Conservation (phyloP, 1,284 basidiomycete species). For the Stygiomarasmius scandens region DNA sequence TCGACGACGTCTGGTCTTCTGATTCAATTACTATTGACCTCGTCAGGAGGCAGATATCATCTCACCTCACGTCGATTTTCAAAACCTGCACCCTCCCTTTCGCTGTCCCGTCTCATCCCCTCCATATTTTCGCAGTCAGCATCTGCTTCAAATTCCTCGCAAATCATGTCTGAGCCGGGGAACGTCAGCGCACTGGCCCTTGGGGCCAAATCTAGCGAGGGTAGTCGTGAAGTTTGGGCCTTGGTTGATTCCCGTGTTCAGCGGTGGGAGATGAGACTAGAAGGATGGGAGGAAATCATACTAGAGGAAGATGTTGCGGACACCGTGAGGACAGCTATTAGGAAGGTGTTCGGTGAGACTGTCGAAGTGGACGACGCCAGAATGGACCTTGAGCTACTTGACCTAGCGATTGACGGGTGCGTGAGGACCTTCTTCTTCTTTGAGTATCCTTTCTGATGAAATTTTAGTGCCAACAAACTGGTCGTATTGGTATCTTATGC, state of each 20-base stretch:
- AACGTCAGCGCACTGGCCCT: slow-evolving; percentile 65
- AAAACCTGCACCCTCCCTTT: slow-evolving; percentile 53
- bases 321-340: slow-evolving; percentile 44
- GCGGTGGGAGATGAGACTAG: slow-evolving; percentile 64
- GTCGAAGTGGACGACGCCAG: slow-evolving; percentile 43
- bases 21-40: slow-evolving; percentile 65
- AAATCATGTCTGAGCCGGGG: slow-evolving; percentile 41
- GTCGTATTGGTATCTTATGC: slow-evolving; percentile 71
- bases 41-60: slow-evolving; percentile 68
- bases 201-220: slow-evolving; percentile 40
- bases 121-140: slow-evolving; percentile 46
- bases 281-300: slow-evolving; percentile 67
- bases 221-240: slow-evolving; percentile 60
- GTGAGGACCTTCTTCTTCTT: slow-evolving; percentile 20
- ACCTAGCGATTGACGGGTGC: slow-evolving; percentile 66
- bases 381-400: slow-evolving; percentile 70
- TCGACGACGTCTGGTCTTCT: slow-evolving; percentile 69
- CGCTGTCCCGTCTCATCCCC: slow-evolving; percentile 62
- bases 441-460: slow-evolving; percentile 3
- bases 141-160: slow-evolving; percentile 17
- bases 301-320: slow-evolving; percentile 55
- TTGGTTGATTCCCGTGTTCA: slow-evolving; percentile 69
- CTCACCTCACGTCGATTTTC: slow-evolving; percentile 59
- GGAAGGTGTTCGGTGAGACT: slow-evolving; percentile 40
- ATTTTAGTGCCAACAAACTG: slow-evolving; percentile 49